Evolutionary conservation across 768 basidiomycete genomes (phyloP), one percentile per base, ranked within the genome.

Genomic region (Rhizopogon rudus): DNA sequence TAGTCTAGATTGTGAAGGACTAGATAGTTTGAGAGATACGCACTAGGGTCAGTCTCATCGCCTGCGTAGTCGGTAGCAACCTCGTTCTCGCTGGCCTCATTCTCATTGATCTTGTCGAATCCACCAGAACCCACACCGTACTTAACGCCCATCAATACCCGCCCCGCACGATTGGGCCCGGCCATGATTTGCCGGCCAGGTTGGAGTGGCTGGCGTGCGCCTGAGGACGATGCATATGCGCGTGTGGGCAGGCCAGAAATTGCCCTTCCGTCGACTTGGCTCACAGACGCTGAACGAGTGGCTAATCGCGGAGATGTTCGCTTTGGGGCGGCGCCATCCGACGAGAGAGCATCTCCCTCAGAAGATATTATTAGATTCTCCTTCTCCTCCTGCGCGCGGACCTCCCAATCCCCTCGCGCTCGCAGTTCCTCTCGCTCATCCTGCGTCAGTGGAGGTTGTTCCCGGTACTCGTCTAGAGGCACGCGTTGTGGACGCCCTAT

Each of bases 41-140:
- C 52, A 74, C 79, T 77, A 5, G 65, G 62, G 59, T 80, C 77
- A 7, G 73, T 73, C 55, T 80, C 77, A 28, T 73, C 71, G 12
- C 63, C 63, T 17, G 42, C 50, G 29, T 64, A 66, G 7, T 62
- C 67, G 53, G 65, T 69, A 54, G 61, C 67, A 56, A 67, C 61
- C 55, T 76, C 75, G 40, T 66, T 72, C 52, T 79, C 80, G 44
- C 71, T 74, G 13, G 63, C 63, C 46, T 80, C 79, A 6, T 67
- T 54, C 60, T 79, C 76, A 41, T 75, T 76, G 31, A 82, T 80
- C 53, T 78, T 76, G 59, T 82, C 81, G 48, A 80, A 72, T 29
- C 72, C 69, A 25, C 65, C 61, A 16, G 64, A 55, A 31, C 61
- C 55, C 3, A 48, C 55, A 39, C 72, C 68, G 43, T 68, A 71